phyloP scores from a whole-genome alignment of 2,329 filamentous ascomycete genomes.

The Fusarium liriodendri region DNA sequence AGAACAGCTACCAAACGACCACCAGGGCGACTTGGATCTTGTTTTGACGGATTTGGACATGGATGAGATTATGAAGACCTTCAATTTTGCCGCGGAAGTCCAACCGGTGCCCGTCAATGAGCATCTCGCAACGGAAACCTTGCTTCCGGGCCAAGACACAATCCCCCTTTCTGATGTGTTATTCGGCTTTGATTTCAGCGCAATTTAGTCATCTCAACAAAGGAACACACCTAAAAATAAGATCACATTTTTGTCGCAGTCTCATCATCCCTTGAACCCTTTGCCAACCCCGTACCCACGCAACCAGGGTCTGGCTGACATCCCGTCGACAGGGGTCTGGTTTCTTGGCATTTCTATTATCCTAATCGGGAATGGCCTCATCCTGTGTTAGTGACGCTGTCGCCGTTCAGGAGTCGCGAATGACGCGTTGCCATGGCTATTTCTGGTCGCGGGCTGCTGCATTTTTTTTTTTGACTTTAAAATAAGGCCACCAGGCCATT shows the following conservation, averaged over 20 bases:
- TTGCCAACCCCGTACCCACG: not conserved
- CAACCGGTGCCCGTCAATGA: not conserved
- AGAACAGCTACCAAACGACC: not conserved
- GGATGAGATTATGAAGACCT: conserved; percentile 15
- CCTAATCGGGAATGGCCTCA: conserved; percentile 1
- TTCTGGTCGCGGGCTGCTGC: not conserved
- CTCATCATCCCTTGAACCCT: not conserved
- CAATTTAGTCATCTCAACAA: not conserved
- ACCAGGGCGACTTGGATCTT: not conserved
- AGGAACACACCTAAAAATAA: not conserved
- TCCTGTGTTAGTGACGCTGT: not conserved
- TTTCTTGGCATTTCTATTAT: conserved; percentile 9
- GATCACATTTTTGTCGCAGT: not conserved
- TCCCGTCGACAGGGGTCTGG: not conserved
- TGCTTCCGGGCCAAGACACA: not conserved
- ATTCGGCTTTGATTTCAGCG: not conserved
- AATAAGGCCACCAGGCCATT: not conserved
- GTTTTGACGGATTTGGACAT: not conserved
- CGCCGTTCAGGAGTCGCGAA: not conserved
- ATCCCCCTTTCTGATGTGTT: not conserved
- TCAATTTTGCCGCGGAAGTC: not conserved
- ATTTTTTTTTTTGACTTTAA: not conserved
- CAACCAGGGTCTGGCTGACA: not conserved
- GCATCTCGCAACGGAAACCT: not conserved
- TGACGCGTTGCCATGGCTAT: not conserved